Base-by-base conservation (phyloP, 1,284 basidiomycete genomes). In the Serendipita sp. region DNA sequence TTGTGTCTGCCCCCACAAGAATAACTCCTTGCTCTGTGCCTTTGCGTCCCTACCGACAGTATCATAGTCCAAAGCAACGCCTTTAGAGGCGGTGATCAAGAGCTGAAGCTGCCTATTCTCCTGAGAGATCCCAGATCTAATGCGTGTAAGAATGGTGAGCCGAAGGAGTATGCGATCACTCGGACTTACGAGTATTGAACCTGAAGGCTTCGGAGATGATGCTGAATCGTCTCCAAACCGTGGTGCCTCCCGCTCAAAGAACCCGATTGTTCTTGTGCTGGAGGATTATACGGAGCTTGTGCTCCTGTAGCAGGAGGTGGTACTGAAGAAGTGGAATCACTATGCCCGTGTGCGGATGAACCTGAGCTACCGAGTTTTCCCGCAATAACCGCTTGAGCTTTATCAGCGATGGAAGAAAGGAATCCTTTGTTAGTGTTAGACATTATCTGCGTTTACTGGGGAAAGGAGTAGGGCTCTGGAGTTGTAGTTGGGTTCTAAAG, bases 1-100 rank as follows among this genome's bases (percentile, higher is more conserved):
- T 67, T 89, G 84, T 0, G 70, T 68, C 71, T 89, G 87, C 6
- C 88, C 88, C 88, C 88, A 91, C 35, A 79, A 80, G 67, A 87
- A 91, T 41, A 90, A 73, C 66, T 90, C 88, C 72, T 90, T 91
- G 77, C 85, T 87, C 69, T 85, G 81, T 0, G 79, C 74, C 69
- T 88, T 85, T 4, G 77, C 70, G 69, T 88, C 82, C 66, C 83
- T 79, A 3, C 82, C 75, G 42, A 85, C 72, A 63, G 75, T 78
- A 67, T 89, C 84, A 68, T 81, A 79, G 70, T 87, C 86, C 67
- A 91, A 78, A 26, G 83, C 80, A 22, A 89, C 75, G 3, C 88
- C 84, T 71, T 90, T 91, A 71, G 82, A 79, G 5, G 80, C 74
- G 0, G 88, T 91, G 66, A 91, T 83, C 65, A 90, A 82, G 70